Base-by-base conservation (phyloP, 441 rosid species). In the Gossypium davidsonii region DNA sequence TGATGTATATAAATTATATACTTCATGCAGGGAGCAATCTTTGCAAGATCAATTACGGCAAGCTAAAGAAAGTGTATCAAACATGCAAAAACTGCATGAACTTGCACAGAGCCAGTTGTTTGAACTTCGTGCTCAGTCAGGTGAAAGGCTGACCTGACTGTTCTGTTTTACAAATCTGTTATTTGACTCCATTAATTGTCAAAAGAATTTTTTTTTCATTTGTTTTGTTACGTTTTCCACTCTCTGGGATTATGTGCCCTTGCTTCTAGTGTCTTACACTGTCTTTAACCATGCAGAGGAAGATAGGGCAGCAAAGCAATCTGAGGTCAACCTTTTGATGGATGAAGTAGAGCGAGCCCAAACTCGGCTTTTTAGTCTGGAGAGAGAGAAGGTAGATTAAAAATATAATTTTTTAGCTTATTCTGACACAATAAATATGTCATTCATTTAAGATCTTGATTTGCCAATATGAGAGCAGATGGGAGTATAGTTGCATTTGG, bases 331-430 rank as follows among this genome's bases (percentile, higher is more conserved):
- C 81, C 89, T 93, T 76, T 83, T 93, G 79, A 92, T 96, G 97
- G 98, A 96, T 89, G 99, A 96, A 90, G 97, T 96, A 66, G 99
- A 96, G 82, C 88, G 97, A 79, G 99, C 98, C 79, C 99, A 96
- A 83, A 89, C 94, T 25, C 90, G 98, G n/a, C 96, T 93, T 79
- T 87, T 85, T 79, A 87, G 94, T 80, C 92, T 96, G 74, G 98
- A 96, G 86, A 96, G 98, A 81, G 99, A 96, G 81, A 96, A 96
- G 96, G 99, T 91, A 48, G n/a, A 72, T 67, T 76, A 37, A 21
- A 53, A 49, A 53, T 52, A 55, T 17, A 8, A 52, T 26, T 49
- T 20, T 53, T 42, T 52, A 39, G 76, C 20, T 37, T 31, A 60
- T 44, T 71, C 46, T 51, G 31, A 52, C 1, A 4, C 18, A 2